Evolutionary conservation across 2,329 filamentous ascomycete species (phyloP), one percentile per base, ranked within the genome.

Genomic region (Claviceps monticola): DNA sequence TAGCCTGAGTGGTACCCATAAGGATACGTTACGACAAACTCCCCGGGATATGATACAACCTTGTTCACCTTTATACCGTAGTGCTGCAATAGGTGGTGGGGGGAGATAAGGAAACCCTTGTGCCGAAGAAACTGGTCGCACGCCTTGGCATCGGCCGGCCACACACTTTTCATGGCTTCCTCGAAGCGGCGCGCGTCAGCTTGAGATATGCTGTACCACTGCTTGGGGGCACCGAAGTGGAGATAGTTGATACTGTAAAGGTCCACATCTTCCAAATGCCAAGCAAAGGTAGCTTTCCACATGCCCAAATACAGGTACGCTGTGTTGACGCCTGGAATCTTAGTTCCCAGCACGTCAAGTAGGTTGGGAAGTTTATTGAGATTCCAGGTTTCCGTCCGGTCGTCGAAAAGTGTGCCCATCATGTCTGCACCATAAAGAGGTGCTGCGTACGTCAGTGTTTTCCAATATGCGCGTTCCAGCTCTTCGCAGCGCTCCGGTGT

Each of bases 181-280:
- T 98, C 93, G 60, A 98, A 98, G 16, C 86, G 84, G 49, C 89
- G 82, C 14, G 91, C 89, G 65, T 98, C 93, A 57, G 87, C 86
- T 66, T 97, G 94, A 0, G 91, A 95, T 58, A 98, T 97, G 68
- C 90, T 96, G 71, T 98, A 98, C 93, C 93, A 98, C 66, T 98
- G 93, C 69, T 98, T 98, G 0, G 93, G 93, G 1, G 93, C 93
- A 51, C 93, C 93, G 66, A 98, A 98, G 64, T 98, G 93, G 54
- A 98, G 89, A 66, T 96, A 98, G 71, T 98, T 98, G 76, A 98
- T 98, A 66, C 90, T 97, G 80, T 98, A 98, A 4, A 98, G 79
- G 71, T 98, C 93, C 43, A 98, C 91, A 65, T 98, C 93, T 66
- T 98, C 93, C 50, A 98, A 72, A 76, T 98, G 93, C 93, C 93